Conservation (phyloP, 176 grass and related monocot genomes). For the Triticum turgidum region DNA sequence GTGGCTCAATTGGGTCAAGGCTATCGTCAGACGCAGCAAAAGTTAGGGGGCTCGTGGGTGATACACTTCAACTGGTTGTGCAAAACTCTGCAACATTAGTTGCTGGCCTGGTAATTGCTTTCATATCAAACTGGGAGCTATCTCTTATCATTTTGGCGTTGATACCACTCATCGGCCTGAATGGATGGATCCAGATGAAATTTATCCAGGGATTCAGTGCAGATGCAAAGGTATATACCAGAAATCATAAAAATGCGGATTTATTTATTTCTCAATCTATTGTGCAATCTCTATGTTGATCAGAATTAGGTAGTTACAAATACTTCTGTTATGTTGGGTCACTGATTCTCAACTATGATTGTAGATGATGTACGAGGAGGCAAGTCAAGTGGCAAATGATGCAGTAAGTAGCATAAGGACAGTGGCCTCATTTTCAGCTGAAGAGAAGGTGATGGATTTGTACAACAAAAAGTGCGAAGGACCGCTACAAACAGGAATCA, state of each 20-base stretch:
- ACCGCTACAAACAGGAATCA: constrained; percentile 65
- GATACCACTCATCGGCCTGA: constrained; percentile 68
- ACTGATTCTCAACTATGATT: constrained; percentile 15
- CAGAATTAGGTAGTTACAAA: background rate
- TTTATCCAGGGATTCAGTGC: constrained; percentile 81
- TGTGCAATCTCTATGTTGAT: background rate
- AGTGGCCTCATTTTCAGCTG: constrained; percentile 86
- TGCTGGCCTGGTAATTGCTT: constrained; percentile 66
- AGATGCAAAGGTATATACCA: constrained; percentile 62
- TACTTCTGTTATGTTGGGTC: background rate
- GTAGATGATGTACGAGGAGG: constrained; percentile 87
- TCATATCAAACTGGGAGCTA: constrained; percentile 69
- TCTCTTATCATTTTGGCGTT: constrained; percentile 73
- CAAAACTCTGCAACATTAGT: constrained; percentile 67
- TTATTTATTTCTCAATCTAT: background rate
- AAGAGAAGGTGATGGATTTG: constrained; percentile 71
- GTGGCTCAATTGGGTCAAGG: constrained; percentile 73
- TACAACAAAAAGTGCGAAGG: constrained; percentile 88
- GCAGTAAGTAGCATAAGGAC: constrained; percentile 89
- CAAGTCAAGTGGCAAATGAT: constrained; percentile 83
- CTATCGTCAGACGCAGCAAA: constrained; percentile 66
- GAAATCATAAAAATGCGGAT: background rate
- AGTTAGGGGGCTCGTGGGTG: constrained; percentile 73
- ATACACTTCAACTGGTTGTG: constrained; percentile 60
- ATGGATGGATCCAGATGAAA: constrained; percentile 77